Evolutionary conservation across 2,329 filamentous ascomycete genomes (phyloP).

Genomic region (Aspergillus tamarii): DNA sequence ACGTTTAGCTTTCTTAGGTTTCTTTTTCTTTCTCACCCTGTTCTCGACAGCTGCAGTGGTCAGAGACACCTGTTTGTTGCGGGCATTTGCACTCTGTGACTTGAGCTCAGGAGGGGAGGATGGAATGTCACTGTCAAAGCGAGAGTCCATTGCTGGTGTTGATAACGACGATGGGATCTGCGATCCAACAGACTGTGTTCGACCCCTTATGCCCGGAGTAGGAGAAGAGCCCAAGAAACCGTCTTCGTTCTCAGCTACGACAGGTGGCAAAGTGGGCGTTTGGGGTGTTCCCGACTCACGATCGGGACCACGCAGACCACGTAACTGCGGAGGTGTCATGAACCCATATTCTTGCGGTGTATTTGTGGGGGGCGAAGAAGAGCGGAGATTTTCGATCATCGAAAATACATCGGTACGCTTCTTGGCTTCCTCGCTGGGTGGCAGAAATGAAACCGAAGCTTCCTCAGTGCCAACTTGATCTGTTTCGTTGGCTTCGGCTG

Average conservation of each 20-base stretch:
- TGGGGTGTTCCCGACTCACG: slow-evolving; percentile 33
- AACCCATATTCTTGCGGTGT: slow-evolving; percentile 31
- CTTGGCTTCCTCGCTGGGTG: slow-evolving; percentile 65
- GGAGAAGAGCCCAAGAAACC: slow-evolving; percentile 57
- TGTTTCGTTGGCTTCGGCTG: slow-evolving; percentile 59
- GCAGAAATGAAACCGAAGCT: slow-evolving; percentile 57
- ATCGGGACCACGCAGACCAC: slow-evolving; percentile 28
- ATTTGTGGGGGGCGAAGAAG: slow-evolving; percentile 41
- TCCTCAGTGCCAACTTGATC: slow-evolving; percentile 70
- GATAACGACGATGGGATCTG: slow-evolving; percentile 40
- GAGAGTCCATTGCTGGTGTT: slow-evolving; percentile 28
- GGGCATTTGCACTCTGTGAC: slow-evolving; percentile 27
- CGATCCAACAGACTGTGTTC: slow-evolving; percentile 27
- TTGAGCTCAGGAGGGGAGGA: slow-evolving; percentile 41
- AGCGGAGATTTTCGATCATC: slow-evolving; percentile 70
- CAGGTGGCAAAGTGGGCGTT: slow-evolving; percentile 48
- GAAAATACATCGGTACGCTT: slow-evolving; percentile 66
- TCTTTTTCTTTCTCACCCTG: slow-evolving; percentile 18
- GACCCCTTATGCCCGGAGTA: slow-evolving; percentile 49
- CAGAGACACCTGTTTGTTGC: slow-evolving; percentile 12
- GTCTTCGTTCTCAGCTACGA: slow-evolving; percentile 45
- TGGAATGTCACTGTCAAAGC: slow-evolving; percentile 31
- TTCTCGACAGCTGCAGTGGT: slow-evolving; percentile 10
- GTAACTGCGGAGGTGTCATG: slow-evolving; percentile 34
- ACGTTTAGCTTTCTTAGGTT: slow-evolving; percentile 17